Evolutionary conservation across 768 basidiomycete genomes (phyloP).

Genomic region (Boletus insuetus): DNA sequence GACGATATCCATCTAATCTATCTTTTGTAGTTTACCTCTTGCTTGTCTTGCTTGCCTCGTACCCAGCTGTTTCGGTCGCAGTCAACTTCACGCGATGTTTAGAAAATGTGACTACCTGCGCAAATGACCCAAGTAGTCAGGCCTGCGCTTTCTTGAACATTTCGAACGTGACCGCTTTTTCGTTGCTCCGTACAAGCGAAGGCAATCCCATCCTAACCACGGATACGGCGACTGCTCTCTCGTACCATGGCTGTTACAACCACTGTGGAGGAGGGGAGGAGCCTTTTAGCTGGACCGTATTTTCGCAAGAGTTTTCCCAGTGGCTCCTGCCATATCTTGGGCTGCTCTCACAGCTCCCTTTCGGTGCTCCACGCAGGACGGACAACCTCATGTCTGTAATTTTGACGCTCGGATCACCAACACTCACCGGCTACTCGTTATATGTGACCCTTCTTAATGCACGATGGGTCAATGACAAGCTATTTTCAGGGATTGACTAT

Average conservation of each 20-base stretch:
- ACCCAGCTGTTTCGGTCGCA: background rate
- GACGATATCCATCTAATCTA: background rate
- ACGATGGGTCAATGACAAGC: constrained; percentile 38
- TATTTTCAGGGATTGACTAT: constrained; percentile 31
- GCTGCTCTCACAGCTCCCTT: constrained; percentile 48
- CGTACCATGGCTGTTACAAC: background rate
- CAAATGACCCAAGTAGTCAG: background rate
- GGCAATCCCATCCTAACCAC: background rate
- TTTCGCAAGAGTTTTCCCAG: constrained; percentile 37
- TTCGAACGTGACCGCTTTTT: constrained; percentile 8
- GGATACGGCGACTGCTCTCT: constrained; percentile 8
- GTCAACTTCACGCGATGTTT: constrained; percentile 16
- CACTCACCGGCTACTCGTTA: constrained; percentile 45
- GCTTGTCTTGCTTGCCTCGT: background rate
- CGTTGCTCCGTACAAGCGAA: constrained; percentile 9
- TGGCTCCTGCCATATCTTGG: constrained; percentile 53
- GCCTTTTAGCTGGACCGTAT: constrained; percentile 21
- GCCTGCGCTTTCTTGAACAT: constrained; percentile 5
- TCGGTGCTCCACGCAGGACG: constrained; percentile 37
- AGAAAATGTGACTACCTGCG: background rate
- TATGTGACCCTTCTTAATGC: constrained; percentile 42
- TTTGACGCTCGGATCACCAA: constrained; percentile 44
- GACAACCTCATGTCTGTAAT: constrained; percentile 43
- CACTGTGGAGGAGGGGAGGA: constrained; percentile 13
- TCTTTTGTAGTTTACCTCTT: background rate